These are phyloP conservation scores for Beta lomatogona DNA, from an alignment of 179 eudicot genomes.

Conservation along the genomic window DNA sequence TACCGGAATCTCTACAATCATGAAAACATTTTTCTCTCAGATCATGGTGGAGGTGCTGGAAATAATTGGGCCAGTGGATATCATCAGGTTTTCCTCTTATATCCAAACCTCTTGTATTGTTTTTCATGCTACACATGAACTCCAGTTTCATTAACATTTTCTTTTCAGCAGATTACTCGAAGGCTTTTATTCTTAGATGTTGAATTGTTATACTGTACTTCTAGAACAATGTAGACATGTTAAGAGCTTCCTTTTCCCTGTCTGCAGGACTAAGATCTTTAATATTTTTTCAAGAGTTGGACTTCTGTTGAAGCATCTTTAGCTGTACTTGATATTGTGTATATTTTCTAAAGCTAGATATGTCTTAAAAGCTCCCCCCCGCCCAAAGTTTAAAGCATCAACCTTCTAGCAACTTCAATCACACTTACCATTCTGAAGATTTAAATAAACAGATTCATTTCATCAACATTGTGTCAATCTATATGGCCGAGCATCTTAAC, in stretches of 20 bases:
- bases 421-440: too few relatives aligned
- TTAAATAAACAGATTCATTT: too few relatives aligned
- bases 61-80: conserved; percentile 99
- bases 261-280: background rate
- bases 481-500: too few relatives aligned
- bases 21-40: conserved; percentile 80
- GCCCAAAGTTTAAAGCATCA: too few relatives aligned
- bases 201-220: background rate
- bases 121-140: background rate
- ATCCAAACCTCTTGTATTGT: background rate
- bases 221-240: background rate
- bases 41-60: conserved; percentile 99
- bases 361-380: too few relatives aligned
- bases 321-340: too few relatives aligned
- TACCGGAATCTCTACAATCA: conserved; percentile 93
- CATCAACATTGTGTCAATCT: too few relatives aligned
- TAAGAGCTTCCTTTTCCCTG: background rate
- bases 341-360: too few relatives aligned
- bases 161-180: background rate
- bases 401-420: too few relatives aligned
- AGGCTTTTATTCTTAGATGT: background rate
- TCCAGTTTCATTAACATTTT: background rate
- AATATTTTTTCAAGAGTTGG: too few relatives aligned
- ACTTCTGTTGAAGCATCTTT: too few relatives aligned
- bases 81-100: conserved; percentile 65